Evolutionary conservation across 495 filamentous ascomycete species (phyloP), one percentile per base, ranked within the genome.

Genomic region (Hypoxylon cercidicola): DNA sequence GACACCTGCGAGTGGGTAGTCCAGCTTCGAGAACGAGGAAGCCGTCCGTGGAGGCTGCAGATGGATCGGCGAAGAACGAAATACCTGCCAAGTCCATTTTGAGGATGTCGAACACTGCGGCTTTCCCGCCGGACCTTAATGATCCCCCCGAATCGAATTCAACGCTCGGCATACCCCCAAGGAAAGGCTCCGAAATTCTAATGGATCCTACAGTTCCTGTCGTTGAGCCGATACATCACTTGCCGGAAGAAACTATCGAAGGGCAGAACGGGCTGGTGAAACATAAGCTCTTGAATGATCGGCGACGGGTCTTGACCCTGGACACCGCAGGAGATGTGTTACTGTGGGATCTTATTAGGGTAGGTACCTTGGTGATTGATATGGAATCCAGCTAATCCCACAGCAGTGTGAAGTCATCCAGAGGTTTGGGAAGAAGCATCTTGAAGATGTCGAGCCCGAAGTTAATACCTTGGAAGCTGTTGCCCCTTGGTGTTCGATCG

Each of bases 301-400:
- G 95, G 70, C 88, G 90, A 68, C 85, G 93, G 48, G 92, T 94
- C 15, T 78, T 99, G 59, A 99, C 95, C 0, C 77, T 96, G 65
- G 95, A 99, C 75, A 97, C 94, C 8, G 92, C 93, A 12, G 96
- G 95, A 15, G 95, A 98, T 73, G 93, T 99, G n/a, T 79, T 96
- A 40, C 76, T 99, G 66, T 99, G 95, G 95, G 96, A 99, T 81
- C 77, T 99, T 23, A 79, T 98, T 21, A 85, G 88, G 80, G 92
- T 93, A 79, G 59, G 70, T 64, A 13, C 35, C 41, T 45, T 23
- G 0, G 55, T 48, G 19, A 16, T 19, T 44, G 20, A 3, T 11
- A 28, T 21, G 25, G 44, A 47, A 18, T 55, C 71, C 20, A 25
- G 72, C 62, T 64, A 54, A 62, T n/a, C 19, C 4, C 19, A 28